Evolutionary conservation across 2,329 filamentous ascomycete species (phyloP).

Genomic region (Talaromyces sp.): DNA sequence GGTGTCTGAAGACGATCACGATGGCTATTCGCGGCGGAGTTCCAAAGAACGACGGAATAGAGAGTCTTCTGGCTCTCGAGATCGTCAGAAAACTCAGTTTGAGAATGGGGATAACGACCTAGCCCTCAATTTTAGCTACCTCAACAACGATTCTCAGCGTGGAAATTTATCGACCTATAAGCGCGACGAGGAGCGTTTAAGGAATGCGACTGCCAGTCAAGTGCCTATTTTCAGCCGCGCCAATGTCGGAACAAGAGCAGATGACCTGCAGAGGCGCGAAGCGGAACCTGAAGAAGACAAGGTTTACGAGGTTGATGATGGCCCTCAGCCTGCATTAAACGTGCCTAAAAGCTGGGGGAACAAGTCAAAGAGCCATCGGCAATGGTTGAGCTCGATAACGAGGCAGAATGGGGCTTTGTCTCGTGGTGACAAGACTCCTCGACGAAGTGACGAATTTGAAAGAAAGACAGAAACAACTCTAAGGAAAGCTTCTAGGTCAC

Average conservation of each 20-base stretch:
- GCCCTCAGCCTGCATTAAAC: conserved; percentile 27
- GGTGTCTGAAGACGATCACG: conserved; percentile 27
- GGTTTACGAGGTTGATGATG: conserved; percentile 17
- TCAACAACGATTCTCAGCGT: conserved; percentile 28
- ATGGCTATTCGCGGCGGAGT: conserved; percentile 11
- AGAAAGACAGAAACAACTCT: conserved; percentile 3
- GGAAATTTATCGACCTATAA: conserved; percentile 30
- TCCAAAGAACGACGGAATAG: conserved; percentile 16
- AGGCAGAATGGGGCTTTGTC: conserved; percentile 16
- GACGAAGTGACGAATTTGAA: conserved; percentile 7
- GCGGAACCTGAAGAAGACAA: conserved; percentile 16
- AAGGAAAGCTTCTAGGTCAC: conserved; percentile 2
- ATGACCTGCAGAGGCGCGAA: conserved; percentile 32
- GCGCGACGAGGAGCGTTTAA: conserved; percentile 34
- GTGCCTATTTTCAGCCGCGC: conserved; percentile 38
- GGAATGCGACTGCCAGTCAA: conserved; percentile 31
- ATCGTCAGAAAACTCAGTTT: conserved; percentile 5
- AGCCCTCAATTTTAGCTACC: conserved; percentile 27
- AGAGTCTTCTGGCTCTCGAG: conserved; percentile 19
- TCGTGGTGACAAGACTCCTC: conserved; percentile 11
- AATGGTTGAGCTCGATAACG: conserved; percentile 31
- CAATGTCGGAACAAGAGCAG: conserved; percentile 25
- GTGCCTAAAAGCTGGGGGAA: conserved; percentile 33
- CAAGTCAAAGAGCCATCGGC: conserved; percentile 24
- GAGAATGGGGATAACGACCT: conserved; percentile 14